Base-by-base conservation (phyloP, 1,284 basidiomycete species). In the Sanghuangporus weigelae region DNA sequence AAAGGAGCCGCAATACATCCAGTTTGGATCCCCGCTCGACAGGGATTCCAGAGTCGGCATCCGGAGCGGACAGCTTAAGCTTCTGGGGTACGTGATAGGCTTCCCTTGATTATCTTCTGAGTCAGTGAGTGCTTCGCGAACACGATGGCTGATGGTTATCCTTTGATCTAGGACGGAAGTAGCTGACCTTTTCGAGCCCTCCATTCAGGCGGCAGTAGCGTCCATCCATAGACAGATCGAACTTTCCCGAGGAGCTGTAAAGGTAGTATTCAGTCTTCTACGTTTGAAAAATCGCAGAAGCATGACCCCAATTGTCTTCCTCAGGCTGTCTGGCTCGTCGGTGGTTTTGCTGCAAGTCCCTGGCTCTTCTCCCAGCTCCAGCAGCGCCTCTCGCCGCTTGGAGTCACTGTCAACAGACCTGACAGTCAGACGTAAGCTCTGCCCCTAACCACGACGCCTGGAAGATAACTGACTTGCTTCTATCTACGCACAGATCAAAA, bases 351-450 rank as follows among this genome's bases (percentile, higher is more conserved):
- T 2, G 88, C 89, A 0, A 90, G 86, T 66, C 86, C 87, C 1
- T 91, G 89, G 87, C 76, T 91, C 16, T 91, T 90, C 73, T 79
- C 77, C 38, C 89, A 91, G 71, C 78, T 91, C 6, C 86, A 89
- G 75, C 84, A 85, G 64, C 83, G 83, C 35, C 80, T 91, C 10
- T 74, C 76, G 2, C 78, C 80, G 1, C 75, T 81, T 57, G 77
- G 78, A 36, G 79, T 91, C 63, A 80, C 79, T 3, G 85, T 92
- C 66, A 89, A 84, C 71, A 76, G 89, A 58, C 89, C 89, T 11
- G 89, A 92, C 69, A 86, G 82, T 60, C 88, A 90, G 72, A 91
- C 89, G 86, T 90, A 69, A 72, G 71, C 75, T 64, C 21, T 4
- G 19, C 40, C 42, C 21, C 57, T 63, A 69, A 38, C 67, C 51